Percentiles rank a stretch among this genome's conserved stretches.
Evolutionary conservation across 352 stramenopile species (phyloP).

Genomic region (Bremia lactucae): DNA sequence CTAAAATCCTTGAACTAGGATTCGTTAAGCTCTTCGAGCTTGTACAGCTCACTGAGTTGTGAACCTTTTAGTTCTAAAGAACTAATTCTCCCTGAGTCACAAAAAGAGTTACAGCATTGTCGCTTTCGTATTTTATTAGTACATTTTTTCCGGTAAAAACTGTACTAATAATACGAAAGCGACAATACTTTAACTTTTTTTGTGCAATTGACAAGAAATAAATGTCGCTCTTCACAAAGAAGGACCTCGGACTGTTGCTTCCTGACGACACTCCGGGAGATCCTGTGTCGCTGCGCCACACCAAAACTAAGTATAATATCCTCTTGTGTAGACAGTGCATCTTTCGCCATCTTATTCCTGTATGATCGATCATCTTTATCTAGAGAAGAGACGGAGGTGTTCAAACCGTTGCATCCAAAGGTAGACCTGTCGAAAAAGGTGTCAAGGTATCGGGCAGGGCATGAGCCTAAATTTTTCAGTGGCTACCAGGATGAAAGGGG

Average conservation of each 20-base stretch:
- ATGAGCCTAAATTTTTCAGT: slow-evolving; percentile 64
- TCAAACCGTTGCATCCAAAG: slow-evolving; percentile 68
- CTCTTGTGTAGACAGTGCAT: not conserved
- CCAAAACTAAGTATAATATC: slow-evolving; percentile 37
- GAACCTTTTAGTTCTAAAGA: too few species aligned
- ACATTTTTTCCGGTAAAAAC: too few species aligned
- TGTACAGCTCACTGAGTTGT: too few species aligned
- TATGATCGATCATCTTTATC: slow-evolving; percentile 1
- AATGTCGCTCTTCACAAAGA: slow-evolving; percentile 85
- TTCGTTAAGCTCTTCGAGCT: too few species aligned
- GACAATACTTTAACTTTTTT: too few species aligned
- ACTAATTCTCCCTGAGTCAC: too few species aligned
- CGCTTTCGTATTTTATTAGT: too few species aligned
- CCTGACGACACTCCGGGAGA: slow-evolving; percentile 73
- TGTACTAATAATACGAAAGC: too few species aligned
- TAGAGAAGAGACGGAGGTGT: slow-evolving; percentile 61
- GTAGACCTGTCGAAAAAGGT: slow-evolving; percentile 77
- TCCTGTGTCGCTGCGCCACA: slow-evolving; percentile 70
- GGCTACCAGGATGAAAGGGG: slow-evolving; percentile 71
- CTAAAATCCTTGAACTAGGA: too few species aligned
- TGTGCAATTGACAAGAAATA: not conserved
- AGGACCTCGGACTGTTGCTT: slow-evolving; percentile 73
- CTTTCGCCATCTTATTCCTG: not conserved
- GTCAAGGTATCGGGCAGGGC: slow-evolving; percentile 67
- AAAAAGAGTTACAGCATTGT: too few species aligned